Percentiles rank a stretch among this genome's conserved stretches.
Evolutionary conservation across 768 basidiomycete species (phyloP).

Genomic region (Termitomyces sp.): DNA sequence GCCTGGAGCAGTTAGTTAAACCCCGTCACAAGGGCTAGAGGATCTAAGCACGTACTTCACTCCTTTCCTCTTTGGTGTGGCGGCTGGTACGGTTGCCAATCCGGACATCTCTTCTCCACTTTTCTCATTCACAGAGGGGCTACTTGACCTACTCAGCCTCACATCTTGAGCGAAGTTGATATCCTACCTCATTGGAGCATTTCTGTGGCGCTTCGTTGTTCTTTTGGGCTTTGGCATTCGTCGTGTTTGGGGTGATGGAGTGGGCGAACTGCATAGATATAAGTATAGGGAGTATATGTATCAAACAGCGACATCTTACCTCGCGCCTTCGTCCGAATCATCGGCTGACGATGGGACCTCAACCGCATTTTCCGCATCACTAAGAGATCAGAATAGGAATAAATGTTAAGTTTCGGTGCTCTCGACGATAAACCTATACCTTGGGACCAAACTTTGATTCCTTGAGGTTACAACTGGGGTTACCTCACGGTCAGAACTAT

Average conservation of each 20-base stretch:
- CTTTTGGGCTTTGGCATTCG: not conserved
- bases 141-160: not conserved
- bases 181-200: slow-evolving; percentile 1
- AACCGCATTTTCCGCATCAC: slow-evolving; percentile 6
- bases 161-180: not conserved
- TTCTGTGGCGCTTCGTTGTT: not conserved
- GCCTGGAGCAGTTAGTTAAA: slow-evolving; percentile 12
- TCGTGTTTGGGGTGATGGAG: slow-evolving; percentile 19
- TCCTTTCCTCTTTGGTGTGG: slow-evolving; percentile 29
- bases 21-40: not conserved
- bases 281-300: not conserved
- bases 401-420: slow-evolving; percentile 8
- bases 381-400: slow-evolving; percentile 11
- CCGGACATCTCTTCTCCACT: slow-evolving; percentile 17
- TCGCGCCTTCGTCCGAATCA: slow-evolving; percentile 1
- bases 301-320: not conserved
- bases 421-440: not conserved
- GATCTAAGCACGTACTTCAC: slow-evolving; percentile 21
- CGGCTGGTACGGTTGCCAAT: slow-evolving; percentile 8
- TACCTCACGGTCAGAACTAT: slow-evolving; percentile 13
- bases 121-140: not conserved
- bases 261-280: slow-evolving; percentile 18
- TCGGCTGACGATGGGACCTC: slow-evolving; percentile 7
- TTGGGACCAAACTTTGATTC: slow-evolving; percentile 12
- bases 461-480: not conserved